Evolutionary conservation across 768 basidiomycete genomes (phyloP), one percentile per base, ranked within the genome.

Genomic region (Boletus barrowsii): DNA sequence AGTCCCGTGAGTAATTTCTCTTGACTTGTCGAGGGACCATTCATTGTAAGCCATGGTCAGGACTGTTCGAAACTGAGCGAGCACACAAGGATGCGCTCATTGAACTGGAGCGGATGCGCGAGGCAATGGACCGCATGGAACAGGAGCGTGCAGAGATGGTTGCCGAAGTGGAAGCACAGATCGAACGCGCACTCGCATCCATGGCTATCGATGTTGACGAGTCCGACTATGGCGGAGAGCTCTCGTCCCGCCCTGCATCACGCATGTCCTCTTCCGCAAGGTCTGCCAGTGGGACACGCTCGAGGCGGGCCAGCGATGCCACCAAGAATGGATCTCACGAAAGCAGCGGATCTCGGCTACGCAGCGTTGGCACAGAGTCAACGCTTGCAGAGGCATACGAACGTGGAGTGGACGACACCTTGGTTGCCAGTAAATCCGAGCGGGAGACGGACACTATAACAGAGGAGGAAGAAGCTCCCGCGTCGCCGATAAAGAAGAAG

Each of bases 111-210:
- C 77, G 78, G 57, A 96, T 97, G 94, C 83, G 83, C 58, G 79
- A 83, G 10, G 83, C 82, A 5, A 93, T 93, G 89, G 89, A 91
- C 42, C 83, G 73, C 65, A 92, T 93, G 90, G 91, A 93, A 67
- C 74, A 83, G 63, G 92, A 89, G 72, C 88, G 91, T 57, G 83
- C 86, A 49, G 87, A 87, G 64, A 90, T 92, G 91, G 86, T 93
- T 40, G 90, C 89, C n/a, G 91, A 93, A 72, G 90, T 93, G 22
- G 91, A 93, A 66, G 88, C 88, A 26, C 91, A 93, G 74, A 93
- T 93, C 62, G 91, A 93, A 70, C 80, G 87, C 53, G 91, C 92
- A 1, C 77, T 93, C 47, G 86, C 83, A 26, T 88, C 88, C 24
- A 92, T 93, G 90, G 84, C 86, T 24, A 86, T 91, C 55, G 88